Evolutionary conservation across 2,329 filamentous ascomycete species (phyloP), one percentile per base, ranked within the genome.

Genomic region (Pestalotiopsis sp.): DNA sequence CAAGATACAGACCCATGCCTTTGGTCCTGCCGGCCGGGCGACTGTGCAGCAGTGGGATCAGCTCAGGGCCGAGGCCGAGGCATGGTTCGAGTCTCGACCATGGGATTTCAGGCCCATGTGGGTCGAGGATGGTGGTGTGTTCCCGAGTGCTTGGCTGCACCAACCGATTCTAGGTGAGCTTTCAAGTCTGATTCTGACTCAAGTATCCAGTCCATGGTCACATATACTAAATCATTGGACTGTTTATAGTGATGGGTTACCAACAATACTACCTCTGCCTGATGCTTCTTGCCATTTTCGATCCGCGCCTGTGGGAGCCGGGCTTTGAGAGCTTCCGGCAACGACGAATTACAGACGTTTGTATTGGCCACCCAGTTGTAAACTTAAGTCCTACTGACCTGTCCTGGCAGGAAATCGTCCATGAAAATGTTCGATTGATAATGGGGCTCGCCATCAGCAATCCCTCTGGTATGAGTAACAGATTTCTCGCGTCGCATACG

Each of bases 1-100:
- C 2, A 77, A 78, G 25, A 75, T 77, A 1, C 78, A 81, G 20
- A 76, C 78, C 1, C 75, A 73, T 41, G 77, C 78, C 7, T 77
- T 79, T 11, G 77, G 76, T 2, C 77, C 80, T 4, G 73, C 75
- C 65, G 73, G 7, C 62, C 70, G 12, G 13, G 39, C 62, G 27
- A 52, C 38, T 31, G 39, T 20, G 20, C n/a, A 23, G 2, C 62
- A 52, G 20, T 65, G 62, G 62, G 39, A 27, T 13, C 38, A 49
- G 39, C 62, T 65, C 3, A 45, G 27, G 20, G 39, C 62, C 23
- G 73, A 77, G 23, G 68, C 75, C 12, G 69, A 71, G 14, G 65
- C 64, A 20, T 78, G 76, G 76, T 69, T 73, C 49, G 58, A 72
- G 5, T 69, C 72, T 0, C 71, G 71, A 2, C 75, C 76, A 9